Evolutionary conservation across 2,329 filamentous ascomycete species (phyloP), one percentile per base, ranked within the genome.

Genomic region (Phyllosticta ampelicida): DNA sequence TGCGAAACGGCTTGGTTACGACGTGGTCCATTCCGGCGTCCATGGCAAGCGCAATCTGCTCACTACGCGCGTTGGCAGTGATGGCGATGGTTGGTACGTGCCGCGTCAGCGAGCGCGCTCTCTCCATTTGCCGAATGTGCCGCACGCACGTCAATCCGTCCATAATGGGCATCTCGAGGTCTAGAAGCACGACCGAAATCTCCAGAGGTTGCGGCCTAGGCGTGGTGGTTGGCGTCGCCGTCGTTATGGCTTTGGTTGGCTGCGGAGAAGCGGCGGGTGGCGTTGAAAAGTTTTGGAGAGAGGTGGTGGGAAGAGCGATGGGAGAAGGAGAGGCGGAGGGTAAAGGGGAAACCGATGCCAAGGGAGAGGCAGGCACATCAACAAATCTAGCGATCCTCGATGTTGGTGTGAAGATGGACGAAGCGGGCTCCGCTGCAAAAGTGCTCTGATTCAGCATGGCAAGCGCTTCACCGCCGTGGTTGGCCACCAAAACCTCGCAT

Each of bases 121-220:
- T 26, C 56, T 72, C 61, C 67, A 71, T 67, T 10, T 67, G 64
- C 2, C 71, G 63, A 21, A 73, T 71, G n/a, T 63, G 63, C 8
- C 61, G 62, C 10, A 67, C 65, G 49, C 69, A 72, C 3, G 65
- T 65, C 8, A 73, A 59, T 1, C 71, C 71, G 55, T 72, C 66
- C 71, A 73, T 73, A 30, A 70, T 65, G 2, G 71, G 71, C 71
- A 73, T 73, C 44, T 73, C 71, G 16, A 68, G 63, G 53, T 73
- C 71, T 65, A 71, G 68, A 5, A 72, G 65, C 20, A 72, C 63
- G 13, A 72, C 60, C 0, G 65, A 65, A 9, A 72, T 63, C 1
- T 66, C 66, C 9, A 61, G 13, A 6, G 13, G 36, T 2, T 10
- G n/a, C 9, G 51, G 28, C 9, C 9, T 26, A 1, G 60, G 51